These are phyloP conservation scores for Ceriops zippeliana DNA, from an alignment of 345 rosid species.

Conservation along the genomic window DNA sequence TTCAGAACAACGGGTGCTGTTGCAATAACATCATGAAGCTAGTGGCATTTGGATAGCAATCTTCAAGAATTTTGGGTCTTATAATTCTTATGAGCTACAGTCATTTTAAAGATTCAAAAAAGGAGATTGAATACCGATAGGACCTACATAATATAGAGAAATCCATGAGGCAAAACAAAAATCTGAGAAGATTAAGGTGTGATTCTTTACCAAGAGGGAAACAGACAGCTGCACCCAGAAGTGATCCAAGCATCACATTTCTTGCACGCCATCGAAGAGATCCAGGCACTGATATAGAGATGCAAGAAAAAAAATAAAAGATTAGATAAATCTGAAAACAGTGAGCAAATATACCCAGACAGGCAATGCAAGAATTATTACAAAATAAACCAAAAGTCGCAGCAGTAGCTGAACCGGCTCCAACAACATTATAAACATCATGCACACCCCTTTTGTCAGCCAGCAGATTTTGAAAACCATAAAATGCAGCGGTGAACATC, in stretches of 20 bases:
- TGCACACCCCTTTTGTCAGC: conserved; percentile 78
- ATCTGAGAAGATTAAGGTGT: background rate
- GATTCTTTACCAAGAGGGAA: conserved; percentile 64
- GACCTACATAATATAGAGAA: background rate
- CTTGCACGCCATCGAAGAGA: conserved; percentile 76
- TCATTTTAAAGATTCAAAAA: background rate
- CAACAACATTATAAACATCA: conserved; percentile 75
- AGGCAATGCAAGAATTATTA: conserved; percentile 22
- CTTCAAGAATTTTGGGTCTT: background rate
- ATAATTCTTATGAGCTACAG: background rate
- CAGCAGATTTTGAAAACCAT: conserved; percentile 64
- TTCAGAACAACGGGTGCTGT: background rate
- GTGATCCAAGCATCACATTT: conserved; percentile 75
- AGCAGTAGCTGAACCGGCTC: conserved; percentile 95
- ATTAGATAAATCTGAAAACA: background rate
- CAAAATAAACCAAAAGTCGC: conserved; percentile 82
- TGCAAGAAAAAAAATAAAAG: conserved; percentile 9
- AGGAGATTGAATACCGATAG: background rate
- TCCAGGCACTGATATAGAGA: conserved; percentile 64
- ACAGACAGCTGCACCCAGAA: conserved; percentile 71
- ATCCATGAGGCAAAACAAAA: background rate
- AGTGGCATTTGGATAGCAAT: background rate
- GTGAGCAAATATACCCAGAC: background rate
- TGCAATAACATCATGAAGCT: background rate
- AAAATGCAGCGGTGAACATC: conserved; percentile 83